Evolutionary conservation across 495 filamentous ascomycete species (phyloP).

Genomic region (Neurospora sp.): DNA sequence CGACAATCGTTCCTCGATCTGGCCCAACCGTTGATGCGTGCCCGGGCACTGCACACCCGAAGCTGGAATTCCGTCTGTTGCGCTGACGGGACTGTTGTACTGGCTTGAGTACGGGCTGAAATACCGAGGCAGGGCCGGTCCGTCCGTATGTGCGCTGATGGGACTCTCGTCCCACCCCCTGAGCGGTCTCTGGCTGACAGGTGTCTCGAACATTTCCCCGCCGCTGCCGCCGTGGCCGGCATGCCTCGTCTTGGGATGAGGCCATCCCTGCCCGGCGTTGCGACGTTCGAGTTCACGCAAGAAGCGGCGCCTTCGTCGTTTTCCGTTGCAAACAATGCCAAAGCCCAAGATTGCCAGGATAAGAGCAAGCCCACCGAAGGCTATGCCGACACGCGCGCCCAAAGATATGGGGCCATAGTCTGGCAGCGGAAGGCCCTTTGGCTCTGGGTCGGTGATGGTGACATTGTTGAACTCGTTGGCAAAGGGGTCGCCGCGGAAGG

Average conservation of each 20-base stretch:
- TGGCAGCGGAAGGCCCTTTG: slow-evolving; percentile 12
- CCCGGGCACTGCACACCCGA: slow-evolving; percentile 17
- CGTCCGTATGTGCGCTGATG: slow-evolving; percentile 28
- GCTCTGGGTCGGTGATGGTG: slow-evolving; percentile 30
- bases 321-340: slow-evolving; percentile 38
- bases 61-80: slow-evolving; percentile 18
- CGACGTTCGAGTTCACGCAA: slow-evolving; percentile 27
- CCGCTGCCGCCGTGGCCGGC: slow-evolving; percentile 6
- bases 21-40: slow-evolving; percentile 13
- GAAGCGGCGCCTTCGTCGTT: slow-evolving; percentile 34
- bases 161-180: slow-evolving; percentile 39
- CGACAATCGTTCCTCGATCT: slow-evolving; percentile 6
- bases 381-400: slow-evolving; percentile 43
- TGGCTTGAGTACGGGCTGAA: slow-evolving; percentile 38
- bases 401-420: slow-evolving; percentile 33
- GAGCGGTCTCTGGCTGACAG: slow-evolving; percentile 35
- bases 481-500: slow-evolving; percentile 41
- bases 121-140: slow-evolving; percentile 30
- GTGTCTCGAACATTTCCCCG: slow-evolving; percentile 38
- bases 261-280: slow-evolving; percentile 26
- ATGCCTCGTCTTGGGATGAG: slow-evolving; percentile 20
- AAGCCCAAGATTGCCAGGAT: slow-evolving; percentile 33
- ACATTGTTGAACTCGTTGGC: slow-evolving; percentile 21
- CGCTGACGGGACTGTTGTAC: slow-evolving; percentile 37
- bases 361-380: slow-evolving; percentile 34